Evolutionary conservation across 495 filamentous ascomycete genomes (phyloP), one percentile per base, ranked within the genome.

Genomic region (Annulohypoxylon nitens): DNA sequence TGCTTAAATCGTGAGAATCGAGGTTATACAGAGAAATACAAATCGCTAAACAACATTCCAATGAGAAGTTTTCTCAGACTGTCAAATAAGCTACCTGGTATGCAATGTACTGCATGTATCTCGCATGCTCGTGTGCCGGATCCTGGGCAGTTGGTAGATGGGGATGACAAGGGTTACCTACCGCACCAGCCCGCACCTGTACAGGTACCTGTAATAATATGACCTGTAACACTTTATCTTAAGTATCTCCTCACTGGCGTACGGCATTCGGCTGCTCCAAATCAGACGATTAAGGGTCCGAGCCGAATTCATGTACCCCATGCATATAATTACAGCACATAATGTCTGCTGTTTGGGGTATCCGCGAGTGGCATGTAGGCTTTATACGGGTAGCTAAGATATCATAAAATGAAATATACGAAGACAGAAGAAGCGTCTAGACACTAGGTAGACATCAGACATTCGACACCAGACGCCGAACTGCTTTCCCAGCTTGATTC

Each of bases 91-190:
- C 12, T 43, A 43, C 26, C 26, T 37, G n/a, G 45, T 39, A 64
- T 47, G 43, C 43, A 54, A 30, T 54, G 50, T 54, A 54, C 6
- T 61, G 59, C 41, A 65, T 47, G 54, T 58, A 58, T 57, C 63
- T 65, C 41, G 39, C 48, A 63, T 62, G 39, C 33, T 48, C 60
- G 50, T 59, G 53, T 64, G 67, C 53, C 67, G 67, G 30, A 59
- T 48, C 39, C 30, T 47, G 41, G 41, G 41, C 43, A 23, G 14
- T 11, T 16, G 18, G 41, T 64, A 64, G 60, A 70, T 64, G 53
- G 67, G 60, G 60, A 59, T 25, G 30, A 34, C 51, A 64, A 30
- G 58, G 67, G n/a, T 59, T 1, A 43, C 39, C 14, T 43, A 43
- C 39, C 12, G 10, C 10, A 30, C 30, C 30, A 30, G 30, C 30